Percentiles rank a stretch among this genome's conserved stretches.
phyloP scores from a whole-genome alignment of 2,329 filamentous ascomycete genomes.

The Penicillium sp. region DNA sequence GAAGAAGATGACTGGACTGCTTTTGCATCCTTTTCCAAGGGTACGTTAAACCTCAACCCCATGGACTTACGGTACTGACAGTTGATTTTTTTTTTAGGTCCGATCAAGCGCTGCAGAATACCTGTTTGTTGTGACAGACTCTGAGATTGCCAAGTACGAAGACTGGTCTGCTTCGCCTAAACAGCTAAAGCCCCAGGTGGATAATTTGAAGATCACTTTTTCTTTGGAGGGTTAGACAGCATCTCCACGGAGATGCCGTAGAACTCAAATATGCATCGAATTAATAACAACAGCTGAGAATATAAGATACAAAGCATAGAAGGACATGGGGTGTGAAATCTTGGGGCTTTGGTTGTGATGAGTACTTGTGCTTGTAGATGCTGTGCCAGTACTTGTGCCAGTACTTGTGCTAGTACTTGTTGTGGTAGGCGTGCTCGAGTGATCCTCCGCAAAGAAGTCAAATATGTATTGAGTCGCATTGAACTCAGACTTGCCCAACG shows the following conservation, averaged over 20 bases:
- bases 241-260: background rate
- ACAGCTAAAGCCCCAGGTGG: conserved; percentile 36
- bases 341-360: background rate
- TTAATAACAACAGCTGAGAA: background rate
- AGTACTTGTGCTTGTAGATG: background rate
- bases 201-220: conserved; percentile 24
- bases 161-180: conserved; percentile 40
- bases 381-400: background rate
- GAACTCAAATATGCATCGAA: background rate
- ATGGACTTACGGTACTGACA: background rate
- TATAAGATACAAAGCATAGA: conserved; percentile 1
- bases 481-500: conserved; percentile 17
- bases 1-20: conserved; percentile 69
- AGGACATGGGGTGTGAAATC: background rate
- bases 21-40: conserved; percentile 79
- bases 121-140: conserved; percentile 36
- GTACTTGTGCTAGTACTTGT: background rate
- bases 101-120: conserved; percentile 39
- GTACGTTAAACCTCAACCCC: conserved; percentile 49
- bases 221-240: background rate
- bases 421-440: background rate
- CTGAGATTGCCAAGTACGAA: conserved; percentile 32
- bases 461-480: conserved; percentile 24
- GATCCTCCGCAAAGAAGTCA: conserved; percentile 29
- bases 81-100: conserved; percentile 27